Conservation (phyloP, 1,284 basidiomycete species). For the Limonomyces culmigenus region DNA sequence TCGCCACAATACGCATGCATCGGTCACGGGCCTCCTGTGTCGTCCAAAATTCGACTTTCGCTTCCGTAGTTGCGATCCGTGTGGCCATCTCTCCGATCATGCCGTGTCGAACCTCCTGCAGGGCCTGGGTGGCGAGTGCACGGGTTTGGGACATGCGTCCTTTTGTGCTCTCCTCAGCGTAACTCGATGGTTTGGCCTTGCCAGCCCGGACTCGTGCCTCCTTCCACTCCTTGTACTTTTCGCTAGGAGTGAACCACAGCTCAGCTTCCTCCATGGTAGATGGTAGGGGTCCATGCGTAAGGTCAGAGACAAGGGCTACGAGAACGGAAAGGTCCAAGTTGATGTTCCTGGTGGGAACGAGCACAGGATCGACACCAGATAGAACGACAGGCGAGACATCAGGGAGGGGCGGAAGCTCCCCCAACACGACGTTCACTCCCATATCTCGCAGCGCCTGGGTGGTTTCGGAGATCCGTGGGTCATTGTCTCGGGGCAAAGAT, state of each 20-base stretch:
- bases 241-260: conserved; percentile 39
- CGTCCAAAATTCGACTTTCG: conserved; percentile 53
- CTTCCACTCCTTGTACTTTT: conserved; percentile 41
- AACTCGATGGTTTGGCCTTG: conserved; percentile 32
- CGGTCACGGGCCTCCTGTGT: conserved; percentile 56
- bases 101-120: conserved; percentile 57
- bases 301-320: conserved; percentile 70
- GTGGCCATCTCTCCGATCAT: conserved; percentile 20
- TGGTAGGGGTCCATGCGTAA: conserved; percentile 60
- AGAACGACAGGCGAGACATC: too few relatives aligned
- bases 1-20: conserved; percentile 49
- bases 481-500: conserved; percentile 16
- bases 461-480: conserved; percentile 47
- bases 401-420: conserved; percentile 41
- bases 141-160: too few relatives aligned
- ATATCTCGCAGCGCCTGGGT: conserved; percentile 35
- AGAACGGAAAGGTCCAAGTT: conserved; percentile 72
- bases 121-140: conserved; percentile 43
- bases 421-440: conserved; percentile 52
- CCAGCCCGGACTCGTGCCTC: conserved; percentile 16
- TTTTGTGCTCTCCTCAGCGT: too few relatives aligned
- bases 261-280: conserved; percentile 35
- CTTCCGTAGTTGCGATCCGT: neutral
- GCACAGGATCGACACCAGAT: too few relatives aligned
- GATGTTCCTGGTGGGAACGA: conserved; percentile 36